Conservation (phyloP, 495 filamentous ascomycete species). For the Sphaerosporella brunnea region DNA sequence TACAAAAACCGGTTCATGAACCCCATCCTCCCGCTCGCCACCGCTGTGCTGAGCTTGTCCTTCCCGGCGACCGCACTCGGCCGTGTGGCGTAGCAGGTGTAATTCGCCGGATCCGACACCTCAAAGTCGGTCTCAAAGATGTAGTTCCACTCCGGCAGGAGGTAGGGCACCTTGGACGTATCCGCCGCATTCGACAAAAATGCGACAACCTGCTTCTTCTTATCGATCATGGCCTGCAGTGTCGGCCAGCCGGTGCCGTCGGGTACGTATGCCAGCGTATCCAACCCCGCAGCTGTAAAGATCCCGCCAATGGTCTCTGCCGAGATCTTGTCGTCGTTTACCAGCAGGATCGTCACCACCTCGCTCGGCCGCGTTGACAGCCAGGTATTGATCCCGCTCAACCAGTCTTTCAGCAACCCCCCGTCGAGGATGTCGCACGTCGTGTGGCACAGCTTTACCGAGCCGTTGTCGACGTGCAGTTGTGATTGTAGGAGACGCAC, state of each 20-base stretch:
- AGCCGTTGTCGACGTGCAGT: slow-evolving; percentile 39
- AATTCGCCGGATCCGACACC: slow-evolving; percentile 33
- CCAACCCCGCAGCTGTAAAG: slow-evolving; percentile 39
- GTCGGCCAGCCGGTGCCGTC: slow-evolving; percentile 42
- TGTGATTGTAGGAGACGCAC: slow-evolving; percentile 54
- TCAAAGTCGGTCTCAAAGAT: slow-evolving; percentile 57
- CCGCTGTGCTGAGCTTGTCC: slow-evolving; percentile 29
- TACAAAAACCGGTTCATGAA: slow-evolving; percentile 62
- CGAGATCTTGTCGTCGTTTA: slow-evolving; percentile 43
- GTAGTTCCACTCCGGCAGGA: slow-evolving; percentile 51
- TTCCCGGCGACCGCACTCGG: slow-evolving; percentile 29
- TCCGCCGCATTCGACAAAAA: slow-evolving; percentile 43
- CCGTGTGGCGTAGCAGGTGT: slow-evolving; percentile 47
- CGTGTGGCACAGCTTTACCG: slow-evolving; percentile 48
- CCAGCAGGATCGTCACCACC: slow-evolving; percentile 50
- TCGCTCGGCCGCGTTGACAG: slow-evolving; percentile 47
- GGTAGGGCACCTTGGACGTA: slow-evolving; percentile 36
- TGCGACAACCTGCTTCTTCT: slow-evolving; percentile 42
- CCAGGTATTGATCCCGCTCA: slow-evolving; percentile 44
- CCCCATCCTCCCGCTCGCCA: slow-evolving; percentile 31
- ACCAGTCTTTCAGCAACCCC: slow-evolving; percentile 39
- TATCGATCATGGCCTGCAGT: slow-evolving; percentile 40
- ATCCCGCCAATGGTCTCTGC: slow-evolving; percentile 35
- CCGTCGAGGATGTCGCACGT: slow-evolving; percentile 46
- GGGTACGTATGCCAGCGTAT: slow-evolving; percentile 37